Percentiles rank a stretch among this genome's conserved stretches.
Evolutionary conservation across 176 grass and related monocot genomes (phyloP).

Genomic region (Triticum dicoccoides): DNA sequence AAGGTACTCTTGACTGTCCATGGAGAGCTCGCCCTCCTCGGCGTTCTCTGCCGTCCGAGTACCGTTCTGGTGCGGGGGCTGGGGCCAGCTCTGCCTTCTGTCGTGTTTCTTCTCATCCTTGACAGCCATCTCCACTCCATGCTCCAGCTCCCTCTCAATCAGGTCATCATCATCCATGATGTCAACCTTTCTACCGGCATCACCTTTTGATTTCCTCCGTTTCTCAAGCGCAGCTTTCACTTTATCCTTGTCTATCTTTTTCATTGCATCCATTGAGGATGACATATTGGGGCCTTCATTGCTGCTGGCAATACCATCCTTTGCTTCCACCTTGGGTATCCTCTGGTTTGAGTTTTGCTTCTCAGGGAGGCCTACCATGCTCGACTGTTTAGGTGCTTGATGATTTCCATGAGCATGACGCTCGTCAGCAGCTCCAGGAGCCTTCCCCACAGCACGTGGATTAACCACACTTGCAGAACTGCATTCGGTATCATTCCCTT

Average conservation of each 20-base stretch:
- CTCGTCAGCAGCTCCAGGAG: slow-evolving; percentile 35
- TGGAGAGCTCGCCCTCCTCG: slow-evolving; percentile 68
- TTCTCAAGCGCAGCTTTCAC: slow-evolving; percentile 45
- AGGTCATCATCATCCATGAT: slow-evolving; percentile 64
- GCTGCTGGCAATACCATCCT: neutral
- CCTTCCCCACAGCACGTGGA: slow-evolving; percentile 40
- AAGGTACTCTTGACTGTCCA: slow-evolving; percentile 46
- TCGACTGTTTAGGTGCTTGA: slow-evolving; percentile 31
- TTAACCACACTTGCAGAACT: slow-evolving; percentile 51
- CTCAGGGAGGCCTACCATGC: slow-evolving; percentile 20
- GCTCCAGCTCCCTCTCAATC: slow-evolving; percentile 80
- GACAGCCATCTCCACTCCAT: slow-evolving; percentile 73
- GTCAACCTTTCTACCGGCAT: slow-evolving; percentile 29
- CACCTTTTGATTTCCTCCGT: neutral
- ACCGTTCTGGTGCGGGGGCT: slow-evolving; percentile 23
- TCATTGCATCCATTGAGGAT: slow-evolving; percentile 59
- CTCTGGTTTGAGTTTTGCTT: slow-evolving; percentile 54
- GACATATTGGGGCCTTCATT: slow-evolving; percentile 39
- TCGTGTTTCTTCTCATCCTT: slow-evolving; percentile 50
- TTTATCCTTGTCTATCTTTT: slow-evolving; percentile 71
- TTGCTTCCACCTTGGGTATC: slow-evolving; percentile 35
- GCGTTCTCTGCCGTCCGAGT: slow-evolving; percentile 12
- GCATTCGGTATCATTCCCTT: slow-evolving; percentile 71
- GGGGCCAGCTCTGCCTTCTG: slow-evolving; percentile 39
- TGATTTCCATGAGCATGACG: slow-evolving; percentile 33